A percentile compares a stretch with the other conserved stretches of the same genome.
phyloP scores from a whole-genome alignment of 1,139 yeast genomes.

The Sugiyamaella paludigena region DNA sequence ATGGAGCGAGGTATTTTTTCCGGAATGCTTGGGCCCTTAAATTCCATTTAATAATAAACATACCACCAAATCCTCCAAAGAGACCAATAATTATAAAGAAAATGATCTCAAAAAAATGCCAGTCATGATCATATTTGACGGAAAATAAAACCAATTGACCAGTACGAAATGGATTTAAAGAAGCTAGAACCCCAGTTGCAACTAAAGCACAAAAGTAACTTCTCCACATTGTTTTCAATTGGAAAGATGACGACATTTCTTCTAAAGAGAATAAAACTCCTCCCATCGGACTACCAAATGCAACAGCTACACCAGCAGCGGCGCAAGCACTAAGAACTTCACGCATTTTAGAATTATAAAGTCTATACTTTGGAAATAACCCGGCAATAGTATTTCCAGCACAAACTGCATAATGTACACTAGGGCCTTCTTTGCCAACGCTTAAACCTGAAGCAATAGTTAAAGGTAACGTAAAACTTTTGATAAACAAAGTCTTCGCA shows the following conservation, averaged over 20 bases:
- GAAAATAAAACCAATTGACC: constrained; percentile 93
- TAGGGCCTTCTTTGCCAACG: constrained; percentile 84
- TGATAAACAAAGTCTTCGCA: constrained; percentile 67
- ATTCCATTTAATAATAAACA: constrained; percentile 73
- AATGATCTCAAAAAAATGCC: constrained; percentile 87
- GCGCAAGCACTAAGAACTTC: constrained; percentile 80
- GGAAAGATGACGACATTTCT: constrained; percentile 71
- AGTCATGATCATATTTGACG: constrained; percentile 76
- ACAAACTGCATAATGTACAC: constrained; percentile 83
- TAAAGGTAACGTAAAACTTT: constrained; percentile 77
- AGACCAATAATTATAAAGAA: constrained; percentile 74
- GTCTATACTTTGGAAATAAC: constrained; percentile 46
- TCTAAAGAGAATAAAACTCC: constrained; percentile 87
- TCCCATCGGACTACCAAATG: constrained; percentile 93
- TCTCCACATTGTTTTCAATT: constrained; percentile 81
- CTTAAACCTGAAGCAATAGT: constrained; percentile 81
- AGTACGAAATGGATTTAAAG: constrained; percentile 85
- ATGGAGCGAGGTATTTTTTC: constrained; percentile 57
- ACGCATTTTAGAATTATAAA: constrained; percentile 42
- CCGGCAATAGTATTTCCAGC: constrained; percentile 68
- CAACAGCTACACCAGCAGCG: constrained; percentile 92
- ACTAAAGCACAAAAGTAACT: constrained; percentile 87
- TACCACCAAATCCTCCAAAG: constrained; percentile 92
- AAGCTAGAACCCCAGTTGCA: constrained; percentile 72
- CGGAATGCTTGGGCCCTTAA: constrained; percentile 77